phyloP scores from a whole-genome alignment of 2,329 filamentous ascomycete species.

The Mycocentrospora acerina region DNA sequence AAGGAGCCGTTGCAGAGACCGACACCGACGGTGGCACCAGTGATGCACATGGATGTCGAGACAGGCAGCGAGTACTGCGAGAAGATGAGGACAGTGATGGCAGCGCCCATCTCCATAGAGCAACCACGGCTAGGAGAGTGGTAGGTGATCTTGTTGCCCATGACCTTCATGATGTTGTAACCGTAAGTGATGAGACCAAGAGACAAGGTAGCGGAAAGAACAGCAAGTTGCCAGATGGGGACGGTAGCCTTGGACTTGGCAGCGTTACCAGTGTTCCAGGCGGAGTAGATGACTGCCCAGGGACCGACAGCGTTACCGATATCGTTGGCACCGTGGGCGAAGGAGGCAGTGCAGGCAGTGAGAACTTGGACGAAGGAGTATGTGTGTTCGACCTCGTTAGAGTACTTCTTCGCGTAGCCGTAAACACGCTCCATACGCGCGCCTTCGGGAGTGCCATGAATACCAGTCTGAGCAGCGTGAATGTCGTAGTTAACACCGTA shows the following conservation, averaged over 20 bases:
- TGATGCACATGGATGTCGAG: constrained; percentile 70
- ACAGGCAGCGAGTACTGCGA: constrained; percentile 75
- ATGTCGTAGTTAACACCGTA: constrained; percentile 84
- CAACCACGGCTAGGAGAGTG: constrained; percentile 60
- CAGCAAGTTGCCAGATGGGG: constrained; percentile 74
- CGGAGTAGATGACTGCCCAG: constrained; percentile 42
- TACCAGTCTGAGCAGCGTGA: constrained; percentile 71
- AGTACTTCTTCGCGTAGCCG: constrained; percentile 43
- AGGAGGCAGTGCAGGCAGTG: constrained; percentile 44
- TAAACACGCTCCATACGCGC: constrained; percentile 71
- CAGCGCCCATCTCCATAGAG: constrained; percentile 79
- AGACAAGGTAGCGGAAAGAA: constrained; percentile 64
- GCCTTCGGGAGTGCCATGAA: constrained; percentile 71
- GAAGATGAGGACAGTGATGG: constrained; percentile 74
- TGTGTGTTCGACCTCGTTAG: constrained; percentile 42
- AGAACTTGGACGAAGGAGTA: constrained; percentile 56
- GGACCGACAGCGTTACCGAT: constrained; percentile 42
- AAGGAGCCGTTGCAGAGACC: constrained; percentile 73
- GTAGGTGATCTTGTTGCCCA: constrained; percentile 80
- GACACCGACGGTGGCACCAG: constrained; percentile 75
- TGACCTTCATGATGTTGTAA: constrained; percentile 85
- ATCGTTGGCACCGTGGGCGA: constrained; percentile 72
- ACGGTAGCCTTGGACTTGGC: constrained; percentile 65
- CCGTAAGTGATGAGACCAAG: constrained; percentile 71
- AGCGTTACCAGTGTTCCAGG: constrained; percentile 60